These are phyloP conservation scores for Myxozyma neglecta DNA, from an alignment of 805 yeast species.

Conservation along the genomic window DNA sequence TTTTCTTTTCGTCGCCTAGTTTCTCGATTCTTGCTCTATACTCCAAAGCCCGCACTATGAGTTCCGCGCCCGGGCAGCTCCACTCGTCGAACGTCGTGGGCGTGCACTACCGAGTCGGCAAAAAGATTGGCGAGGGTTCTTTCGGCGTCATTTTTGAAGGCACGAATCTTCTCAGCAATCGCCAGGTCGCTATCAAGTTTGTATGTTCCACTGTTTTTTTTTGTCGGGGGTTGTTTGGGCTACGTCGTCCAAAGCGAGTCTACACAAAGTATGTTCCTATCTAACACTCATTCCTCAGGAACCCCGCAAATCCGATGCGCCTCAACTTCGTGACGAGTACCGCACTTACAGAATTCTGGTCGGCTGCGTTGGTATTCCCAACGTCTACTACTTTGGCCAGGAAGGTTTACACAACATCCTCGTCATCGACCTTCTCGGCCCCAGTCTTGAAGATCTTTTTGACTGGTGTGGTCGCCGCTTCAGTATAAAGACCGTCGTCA, in stretches of 20 bases:
- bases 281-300: constrained; percentile 39
- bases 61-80: constrained; percentile 30
- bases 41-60: constrained; percentile 22
- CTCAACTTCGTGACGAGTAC: constrained; percentile 94
- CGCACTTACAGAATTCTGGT: constrained; percentile 86
- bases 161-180: constrained; percentile 83
- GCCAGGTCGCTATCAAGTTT: constrained; percentile 93
- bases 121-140: constrained; percentile 97
- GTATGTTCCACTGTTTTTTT: constrained; percentile 38
- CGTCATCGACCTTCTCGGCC: constrained; percentile 93
- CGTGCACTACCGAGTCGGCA: constrained; percentile 93
- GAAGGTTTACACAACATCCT: constrained; percentile 95
- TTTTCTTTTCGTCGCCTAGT: no score
- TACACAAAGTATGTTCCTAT: not conserved
- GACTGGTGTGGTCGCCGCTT: constrained; percentile 98
- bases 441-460: constrained; percentile 91
- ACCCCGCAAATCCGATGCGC: constrained; percentile 95
- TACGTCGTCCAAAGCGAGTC: not conserved
- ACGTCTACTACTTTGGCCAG: constrained; percentile 97
- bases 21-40: constrained; percentile 1
- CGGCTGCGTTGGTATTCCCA: constrained; percentile 84
- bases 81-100: constrained; percentile 74
- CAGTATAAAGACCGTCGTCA: constrained; percentile 82
- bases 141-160: constrained; percentile 98
- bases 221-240: not conserved